These are phyloP conservation scores for Saturnispora gosingensis DNA, from an alignment of 805 yeast species.

Conservation along the genomic window DNA sequence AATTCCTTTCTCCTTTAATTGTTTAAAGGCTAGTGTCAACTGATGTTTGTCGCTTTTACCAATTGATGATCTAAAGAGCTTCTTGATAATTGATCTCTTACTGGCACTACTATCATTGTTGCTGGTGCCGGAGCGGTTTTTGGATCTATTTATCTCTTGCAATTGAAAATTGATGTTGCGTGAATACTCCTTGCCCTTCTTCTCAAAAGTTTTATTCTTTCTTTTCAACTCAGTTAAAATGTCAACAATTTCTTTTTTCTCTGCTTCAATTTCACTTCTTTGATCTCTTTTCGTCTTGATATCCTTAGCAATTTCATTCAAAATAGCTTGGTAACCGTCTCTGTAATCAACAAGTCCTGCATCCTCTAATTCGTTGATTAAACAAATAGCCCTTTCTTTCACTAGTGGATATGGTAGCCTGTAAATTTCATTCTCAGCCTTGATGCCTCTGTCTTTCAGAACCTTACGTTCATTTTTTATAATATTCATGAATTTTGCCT, in stretches of 20 bases:
- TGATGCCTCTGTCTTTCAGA: constrained; percentile 14
- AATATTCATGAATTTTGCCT: constrained; percentile 48
- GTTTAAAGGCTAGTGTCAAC: neutral
- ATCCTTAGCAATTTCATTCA: constrained; percentile 79
- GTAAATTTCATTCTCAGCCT: constrained; percentile 17
- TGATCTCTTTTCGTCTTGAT: constrained; percentile 43
- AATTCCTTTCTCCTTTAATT: constrained; percentile 9
- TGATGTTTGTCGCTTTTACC: constrained; percentile 3
- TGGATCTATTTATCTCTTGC: neutral
- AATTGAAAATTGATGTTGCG: constrained; percentile 37
- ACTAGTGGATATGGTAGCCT: constrained; percentile 55
- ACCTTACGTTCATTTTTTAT: constrained; percentile 37
- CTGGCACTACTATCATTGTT: constrained; percentile 3
- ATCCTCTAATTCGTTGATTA: constrained; percentile 65
- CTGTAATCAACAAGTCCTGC: constrained; percentile 54
- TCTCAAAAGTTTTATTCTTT: constrained; percentile 36
- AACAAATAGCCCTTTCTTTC: constrained; percentile 66
- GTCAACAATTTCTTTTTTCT: constrained; percentile 32
- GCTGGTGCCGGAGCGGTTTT: neutral
- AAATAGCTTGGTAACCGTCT: constrained; percentile 65
- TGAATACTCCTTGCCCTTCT: constrained; percentile 38
- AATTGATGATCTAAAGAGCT: constrained; percentile 31
- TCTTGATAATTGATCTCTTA: constrained; percentile 28
- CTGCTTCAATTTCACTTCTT: constrained; percentile 33
- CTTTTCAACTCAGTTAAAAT: constrained; percentile 36